Evolutionary conservation across 1,139 yeast genomes (phyloP).

Genomic region (Schizosaccharomyces versatilis): DNA sequence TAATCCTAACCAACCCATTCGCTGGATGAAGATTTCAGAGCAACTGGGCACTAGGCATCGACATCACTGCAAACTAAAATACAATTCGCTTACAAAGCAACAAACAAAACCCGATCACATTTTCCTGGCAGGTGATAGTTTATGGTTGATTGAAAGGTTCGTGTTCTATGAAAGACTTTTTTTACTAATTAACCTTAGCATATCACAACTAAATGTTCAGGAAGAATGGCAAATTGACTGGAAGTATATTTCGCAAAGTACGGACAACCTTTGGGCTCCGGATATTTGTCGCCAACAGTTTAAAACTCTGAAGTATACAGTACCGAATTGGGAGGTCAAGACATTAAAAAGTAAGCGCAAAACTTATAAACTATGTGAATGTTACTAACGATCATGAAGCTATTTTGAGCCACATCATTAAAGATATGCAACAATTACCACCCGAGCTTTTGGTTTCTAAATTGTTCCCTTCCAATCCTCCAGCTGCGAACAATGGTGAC

Average conservation of each 20-base stretch:
- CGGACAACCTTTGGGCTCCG: neutral
- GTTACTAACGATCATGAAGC: too few relatives aligned
- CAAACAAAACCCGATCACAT: neutral
- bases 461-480: too few relatives aligned
- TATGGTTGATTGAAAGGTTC: slow-evolving; percentile 1
- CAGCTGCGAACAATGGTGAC: too few relatives aligned
- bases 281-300: neutral
- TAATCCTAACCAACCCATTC: neutral
- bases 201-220: neutral
- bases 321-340: too few relatives aligned
- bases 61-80: neutral
- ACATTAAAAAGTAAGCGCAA: too few relatives aligned
- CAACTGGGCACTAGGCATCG: neutral
- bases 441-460: too few relatives aligned
- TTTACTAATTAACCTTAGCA: neutral
- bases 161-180: neutral
- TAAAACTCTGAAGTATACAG: neutral
- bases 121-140: neutral
- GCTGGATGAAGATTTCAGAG: neutral
- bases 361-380: too few relatives aligned
- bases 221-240: neutral
- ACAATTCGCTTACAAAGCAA: neutral
- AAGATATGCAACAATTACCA: too few relatives aligned
- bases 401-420: too few relatives aligned
- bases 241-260: neutral